phyloP scores from a whole-genome alignment of 768 basidiomycete genomes.

The Lyophyllum semitale region DNA sequence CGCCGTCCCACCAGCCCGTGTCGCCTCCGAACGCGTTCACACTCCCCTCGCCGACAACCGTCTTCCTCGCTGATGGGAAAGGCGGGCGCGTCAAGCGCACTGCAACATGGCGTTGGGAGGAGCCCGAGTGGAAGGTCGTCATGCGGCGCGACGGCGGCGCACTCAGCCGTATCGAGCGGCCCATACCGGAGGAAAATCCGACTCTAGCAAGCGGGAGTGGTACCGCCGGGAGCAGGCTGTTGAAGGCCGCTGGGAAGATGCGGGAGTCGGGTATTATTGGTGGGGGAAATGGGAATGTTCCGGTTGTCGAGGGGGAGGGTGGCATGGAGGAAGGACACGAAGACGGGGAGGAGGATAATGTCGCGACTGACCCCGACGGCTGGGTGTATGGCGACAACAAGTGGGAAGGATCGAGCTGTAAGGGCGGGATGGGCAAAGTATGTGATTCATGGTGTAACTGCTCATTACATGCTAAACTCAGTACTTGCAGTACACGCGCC shows the following conservation, averaged over 20 bases:
- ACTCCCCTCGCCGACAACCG: slow-evolving; percentile 62
- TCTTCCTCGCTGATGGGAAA: slow-evolving; percentile 53
- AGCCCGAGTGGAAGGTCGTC: slow-evolving; percentile 86
- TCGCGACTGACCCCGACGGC: slow-evolving; percentile 77
- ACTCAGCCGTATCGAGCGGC: slow-evolving; percentile 58
- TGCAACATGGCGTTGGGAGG: slow-evolving; percentile 88
- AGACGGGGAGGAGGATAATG: slow-evolving; percentile 47
- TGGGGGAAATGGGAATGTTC: slow-evolving; percentile 14
- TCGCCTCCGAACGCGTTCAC: slow-evolving; percentile 71
- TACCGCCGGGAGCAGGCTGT: slow-evolving; percentile 36
- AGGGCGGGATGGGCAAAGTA: slow-evolving; percentile 87
- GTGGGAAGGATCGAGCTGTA: slow-evolving; percentile 78
- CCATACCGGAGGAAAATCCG: slow-evolving; percentile 57
- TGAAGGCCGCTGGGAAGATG: slow-evolving; percentile 58
- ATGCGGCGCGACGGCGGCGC: slow-evolving; percentile 57
- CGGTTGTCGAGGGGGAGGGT: slow-evolving; percentile 22
- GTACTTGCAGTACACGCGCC: slow-evolving; percentile 80
- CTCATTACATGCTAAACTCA: slow-evolving; percentile 1
- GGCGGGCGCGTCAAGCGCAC: slow-evolving; percentile 62
- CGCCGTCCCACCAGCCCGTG: slow-evolving; percentile 51
- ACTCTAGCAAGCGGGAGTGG: slow-evolving; percentile 14
- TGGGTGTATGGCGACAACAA: slow-evolving; percentile 97
- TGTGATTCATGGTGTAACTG: slow-evolving; percentile 10
- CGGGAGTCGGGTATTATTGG: slow-evolving; percentile 32
- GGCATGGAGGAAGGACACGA: slow-evolving; percentile 30